Conservation (phyloP, 2,329 filamentous ascomycete genomes). For the Fusarium devonianum region DNA sequence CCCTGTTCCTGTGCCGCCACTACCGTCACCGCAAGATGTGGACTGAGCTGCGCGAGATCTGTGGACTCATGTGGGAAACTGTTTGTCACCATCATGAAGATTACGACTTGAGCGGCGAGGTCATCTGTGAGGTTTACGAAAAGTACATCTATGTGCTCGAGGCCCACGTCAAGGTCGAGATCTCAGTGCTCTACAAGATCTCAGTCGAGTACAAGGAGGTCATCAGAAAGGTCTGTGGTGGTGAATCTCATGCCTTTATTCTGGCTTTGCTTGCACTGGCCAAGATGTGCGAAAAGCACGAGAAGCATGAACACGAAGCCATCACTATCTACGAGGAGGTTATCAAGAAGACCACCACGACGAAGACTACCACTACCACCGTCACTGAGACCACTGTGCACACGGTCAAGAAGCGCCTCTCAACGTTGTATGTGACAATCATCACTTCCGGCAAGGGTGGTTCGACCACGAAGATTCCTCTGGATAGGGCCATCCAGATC, state of each 20-base stretch:
- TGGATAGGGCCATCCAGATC: conserved; percentile 46
- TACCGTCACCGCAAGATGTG: conserved; percentile 55
- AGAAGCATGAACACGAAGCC: conserved; percentile 53
- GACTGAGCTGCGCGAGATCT: conserved; percentile 55
- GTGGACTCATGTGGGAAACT: conserved; percentile 54
- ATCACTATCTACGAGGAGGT: conserved; percentile 56
- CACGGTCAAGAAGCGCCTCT: conserved; percentile 58
- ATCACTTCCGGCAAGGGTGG: conserved; percentile 49
- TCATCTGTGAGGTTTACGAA: conserved; percentile 51
- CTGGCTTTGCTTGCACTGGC: conserved; percentile 50
- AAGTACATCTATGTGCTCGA: conserved; percentile 58
- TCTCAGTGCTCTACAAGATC: conserved; percentile 52
- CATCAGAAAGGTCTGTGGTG: conserved; percentile 49
- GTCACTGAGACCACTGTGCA: conserved; percentile 35
- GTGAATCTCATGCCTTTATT: conserved; percentile 39
- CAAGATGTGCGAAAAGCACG: conserved; percentile 54
- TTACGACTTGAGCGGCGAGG: conserved; percentile 49
- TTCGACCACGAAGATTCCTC: conserved; percentile 44
- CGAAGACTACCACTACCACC: conserved; percentile 44
- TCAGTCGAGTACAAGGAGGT: conserved; percentile 57
- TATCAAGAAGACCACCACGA: conserved; percentile 48
- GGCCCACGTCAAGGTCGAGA: conserved; percentile 51
- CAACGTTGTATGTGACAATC: conserved; percentile 53
- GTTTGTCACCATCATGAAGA: conserved; percentile 47
- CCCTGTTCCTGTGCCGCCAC: conserved; percentile 52